A percentile compares a stretch with the other conserved stretches of the same genome.
phyloP scores from a whole-genome alignment of 768 basidiomycete genomes.

The Saitozyma podzolica region DNA sequence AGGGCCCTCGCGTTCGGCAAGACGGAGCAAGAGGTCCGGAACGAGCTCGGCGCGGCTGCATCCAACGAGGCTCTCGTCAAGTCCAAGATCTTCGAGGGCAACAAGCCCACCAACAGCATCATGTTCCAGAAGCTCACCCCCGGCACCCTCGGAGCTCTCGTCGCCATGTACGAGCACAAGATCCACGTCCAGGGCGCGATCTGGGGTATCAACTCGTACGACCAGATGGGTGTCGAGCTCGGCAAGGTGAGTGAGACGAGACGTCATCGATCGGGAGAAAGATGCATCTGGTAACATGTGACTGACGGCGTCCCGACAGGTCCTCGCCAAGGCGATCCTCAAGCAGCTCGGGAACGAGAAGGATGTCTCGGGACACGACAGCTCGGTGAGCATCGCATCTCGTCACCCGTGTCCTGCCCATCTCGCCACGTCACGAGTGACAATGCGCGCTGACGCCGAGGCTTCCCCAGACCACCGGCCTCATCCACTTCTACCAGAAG shows the following conservation, averaged over 20 bases:
- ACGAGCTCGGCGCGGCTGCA: constrained; percentile 56
- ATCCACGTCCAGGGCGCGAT: constrained; percentile 96
- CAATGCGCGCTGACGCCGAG: constrained; percentile 4
- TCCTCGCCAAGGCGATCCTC: constrained; percentile 93
- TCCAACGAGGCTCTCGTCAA: constrained; percentile 82
- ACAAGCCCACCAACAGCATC: constrained; percentile 93
- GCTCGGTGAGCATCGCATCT: constrained; percentile 59
- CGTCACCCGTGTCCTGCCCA: neutral
- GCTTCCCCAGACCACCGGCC: constrained; percentile 73
- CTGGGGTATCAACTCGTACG: constrained; percentile 99
- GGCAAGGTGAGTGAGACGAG: constrained; percentile 63
- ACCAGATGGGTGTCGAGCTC: constrained; percentile 99
- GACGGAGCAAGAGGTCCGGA: constrained; percentile 81
- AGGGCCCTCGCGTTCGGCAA: constrained; percentile 94
- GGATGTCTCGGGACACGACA: constrained; percentile 82
- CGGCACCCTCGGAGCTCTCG: constrained; percentile 69
- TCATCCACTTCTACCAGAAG: constrained; percentile 96
- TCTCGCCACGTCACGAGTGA: neutral
- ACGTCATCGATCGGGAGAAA: neutral
- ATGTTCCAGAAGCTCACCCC: constrained; percentile 92
- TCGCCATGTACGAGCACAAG: constrained; percentile 71
- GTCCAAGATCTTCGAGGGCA: constrained; percentile 97
- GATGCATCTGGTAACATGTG: neutral
- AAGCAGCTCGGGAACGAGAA: constrained; percentile 66
- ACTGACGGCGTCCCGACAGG: constrained; percentile 46